Conservation (phyloP, 805 yeast genomes). For the Teunomyces barrocoloradensis region DNA sequence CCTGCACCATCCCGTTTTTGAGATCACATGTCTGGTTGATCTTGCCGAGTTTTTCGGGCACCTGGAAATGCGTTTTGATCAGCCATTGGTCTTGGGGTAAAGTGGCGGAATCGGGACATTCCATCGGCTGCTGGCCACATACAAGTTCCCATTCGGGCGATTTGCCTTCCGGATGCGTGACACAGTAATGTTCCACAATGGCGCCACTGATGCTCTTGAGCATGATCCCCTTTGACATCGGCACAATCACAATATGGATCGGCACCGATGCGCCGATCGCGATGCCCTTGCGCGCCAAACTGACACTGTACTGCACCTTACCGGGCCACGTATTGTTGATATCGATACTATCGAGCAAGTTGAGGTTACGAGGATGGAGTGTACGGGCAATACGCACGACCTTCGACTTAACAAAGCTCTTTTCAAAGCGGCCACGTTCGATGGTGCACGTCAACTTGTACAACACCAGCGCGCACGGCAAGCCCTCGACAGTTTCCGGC, state of each 20-base stretch:
- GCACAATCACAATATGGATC: slow-evolving; percentile 43
- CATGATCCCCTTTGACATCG: slow-evolving; percentile 44
- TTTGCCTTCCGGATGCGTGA: slow-evolving; percentile 30
- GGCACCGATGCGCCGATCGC: slow-evolving; percentile 47
- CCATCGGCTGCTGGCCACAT: slow-evolving; percentile 22
- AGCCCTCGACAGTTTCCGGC: slow-evolving; percentile 52
- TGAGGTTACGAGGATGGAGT: slow-evolving; percentile 37
- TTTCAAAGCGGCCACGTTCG: slow-evolving; percentile 44
- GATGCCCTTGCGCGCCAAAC: slow-evolving; percentile 41
- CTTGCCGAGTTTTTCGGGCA: slow-evolving; percentile 39
- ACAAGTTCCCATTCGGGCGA: slow-evolving; percentile 42
- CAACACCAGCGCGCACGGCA: slow-evolving; percentile 39
- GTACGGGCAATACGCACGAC: slow-evolving; percentile 46
- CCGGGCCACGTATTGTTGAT: slow-evolving; percentile 53
- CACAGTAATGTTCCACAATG: slow-evolving; percentile 37
- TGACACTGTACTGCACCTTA: slow-evolving; percentile 49
- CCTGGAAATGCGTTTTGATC: slow-evolving; percentile 36
- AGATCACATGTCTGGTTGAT: slow-evolving; percentile 44
- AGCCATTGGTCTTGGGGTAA: slow-evolving; percentile 44
- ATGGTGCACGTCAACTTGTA: slow-evolving; percentile 44
- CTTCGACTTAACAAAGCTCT: slow-evolving; percentile 29
- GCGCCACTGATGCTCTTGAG: slow-evolving; percentile 32
- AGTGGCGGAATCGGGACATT: slow-evolving; percentile 18
- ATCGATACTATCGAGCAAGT: slow-evolving; percentile 42
- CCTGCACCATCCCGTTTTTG: slow-evolving; percentile 39